A percentile compares a stretch with the other conserved stretches of the same genome.
phyloP scores from a whole-genome alignment of 441 rosid genomes.

The Jatropha podagrica region DNA sequence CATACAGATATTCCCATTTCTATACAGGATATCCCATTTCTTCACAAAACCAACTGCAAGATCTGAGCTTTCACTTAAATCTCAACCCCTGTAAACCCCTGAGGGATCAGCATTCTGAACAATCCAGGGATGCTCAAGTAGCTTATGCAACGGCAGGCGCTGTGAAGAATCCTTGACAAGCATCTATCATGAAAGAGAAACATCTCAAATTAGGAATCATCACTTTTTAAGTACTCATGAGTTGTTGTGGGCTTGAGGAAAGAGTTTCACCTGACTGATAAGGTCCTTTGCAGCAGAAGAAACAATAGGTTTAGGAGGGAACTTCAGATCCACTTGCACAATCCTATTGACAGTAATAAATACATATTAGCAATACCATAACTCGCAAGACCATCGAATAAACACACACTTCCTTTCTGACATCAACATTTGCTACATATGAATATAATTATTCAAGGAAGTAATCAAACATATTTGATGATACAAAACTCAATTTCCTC shows the following conservation, averaged over 20 bases:
- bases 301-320: conserved; percentile 78
- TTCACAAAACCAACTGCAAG: too few relatives aligned
- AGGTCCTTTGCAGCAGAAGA: conserved; percentile 92
- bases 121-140: conserved; percentile 95
- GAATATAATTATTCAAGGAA: neutral
- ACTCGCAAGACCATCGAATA: neutral
- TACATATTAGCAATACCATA: neutral
- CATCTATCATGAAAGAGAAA: conserved; percentile 47
- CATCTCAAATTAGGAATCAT: neutral
- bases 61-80: too few relatives aligned
- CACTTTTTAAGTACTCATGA: neutral
- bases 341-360: conserved; percentile 46
- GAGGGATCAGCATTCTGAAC: conserved; percentile 93
- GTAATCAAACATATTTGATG: neutral
- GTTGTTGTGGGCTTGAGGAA: conserved; percentile 1
- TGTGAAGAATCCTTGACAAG: conserved; percentile 81
- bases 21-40: too few relatives aligned
- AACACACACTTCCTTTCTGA: neutral
- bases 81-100: conserved; percentile 63
- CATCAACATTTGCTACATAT: neutral
- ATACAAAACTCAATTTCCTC: neutral
- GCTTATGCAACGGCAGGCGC: conserved; percentile 79
- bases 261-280: conserved; percentile 63
- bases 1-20: too few relatives aligned
- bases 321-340: conserved; percentile 94